A percentile compares a stretch with the other conserved stretches of the same genome.
These are phyloP conservation scores for Neltuma alba DNA, from an alignment of 306 rosid genomes.

Conservation along the genomic window DNA sequence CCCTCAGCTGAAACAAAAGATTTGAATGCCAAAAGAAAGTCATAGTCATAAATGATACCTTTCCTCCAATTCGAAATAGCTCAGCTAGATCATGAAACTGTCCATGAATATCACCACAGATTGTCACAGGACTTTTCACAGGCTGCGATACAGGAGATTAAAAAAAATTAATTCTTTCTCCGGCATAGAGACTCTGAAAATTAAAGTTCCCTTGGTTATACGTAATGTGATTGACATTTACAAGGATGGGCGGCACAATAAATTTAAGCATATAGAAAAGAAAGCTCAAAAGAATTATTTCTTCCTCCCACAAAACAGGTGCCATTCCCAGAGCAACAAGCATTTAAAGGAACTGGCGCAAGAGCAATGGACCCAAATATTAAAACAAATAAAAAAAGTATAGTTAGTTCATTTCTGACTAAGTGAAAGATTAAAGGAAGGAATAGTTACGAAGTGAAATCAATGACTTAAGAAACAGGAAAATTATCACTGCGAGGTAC, in stretches of 20 bases:
- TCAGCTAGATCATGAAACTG: conserved; percentile 99
- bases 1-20: conserved; percentile 45
- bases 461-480: conserved; percentile 25
- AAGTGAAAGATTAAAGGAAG: conserved; percentile 12
- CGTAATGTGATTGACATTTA: conserved; percentile 5
- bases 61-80: conserved; percentile 98
- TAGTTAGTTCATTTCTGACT: conserved; percentile 5
- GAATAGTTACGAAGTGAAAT: conserved; percentile 28
- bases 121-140: conserved; percentile 98
- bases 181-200: conserved; percentile 4
- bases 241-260: background rate
- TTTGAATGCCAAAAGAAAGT: conserved; percentile 40
- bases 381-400: background rate
- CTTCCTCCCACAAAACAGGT: conserved; percentile 18
- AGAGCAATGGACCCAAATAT: conserved; percentile 9
- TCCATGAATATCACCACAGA: conserved; percentile 99
- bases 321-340: background rate
- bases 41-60: conserved; percentile 67
- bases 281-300: conserved; percentile 17
- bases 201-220: conserved; percentile 9
- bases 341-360: background rate
- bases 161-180: conserved; percentile 34
- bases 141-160: conserved; percentile 66
- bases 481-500: conserved; percentile 7
- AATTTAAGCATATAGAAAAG: conserved; percentile 6